Evolutionary conservation across 176 grass and related monocot species (phyloP).

Genomic region (Triticum turgidum): DNA sequence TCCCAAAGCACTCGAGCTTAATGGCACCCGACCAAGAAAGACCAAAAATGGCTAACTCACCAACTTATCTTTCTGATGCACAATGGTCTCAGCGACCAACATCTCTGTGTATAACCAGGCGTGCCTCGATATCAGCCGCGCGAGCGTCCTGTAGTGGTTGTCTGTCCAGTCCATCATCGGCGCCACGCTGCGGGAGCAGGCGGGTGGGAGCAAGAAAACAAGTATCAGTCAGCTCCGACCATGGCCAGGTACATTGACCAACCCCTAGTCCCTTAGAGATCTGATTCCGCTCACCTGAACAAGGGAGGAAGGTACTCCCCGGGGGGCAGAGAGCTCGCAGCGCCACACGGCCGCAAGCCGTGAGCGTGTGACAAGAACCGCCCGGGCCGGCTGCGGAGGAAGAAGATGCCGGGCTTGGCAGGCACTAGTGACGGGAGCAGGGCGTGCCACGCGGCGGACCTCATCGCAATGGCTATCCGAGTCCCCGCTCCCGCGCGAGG

Average conservation of each 20-base stretch:
- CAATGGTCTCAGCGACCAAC: conserved; percentile 92
- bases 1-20: background rate
- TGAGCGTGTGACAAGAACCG: background rate
- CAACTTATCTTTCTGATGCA: conserved; percentile 87
- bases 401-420: background rate
- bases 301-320: conserved; percentile 49
- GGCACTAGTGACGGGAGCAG: conserved; percentile 10
- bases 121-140: conserved; percentile 82
- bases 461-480: conserved; percentile 34
- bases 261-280: background rate
- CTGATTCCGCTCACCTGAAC: conserved; percentile 53
- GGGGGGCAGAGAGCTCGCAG: conserved; percentile 9
- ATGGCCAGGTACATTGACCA: conserved; percentile 6
- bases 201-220: background rate
- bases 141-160: conserved; percentile 85
- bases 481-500: background rate
- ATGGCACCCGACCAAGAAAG: background rate
- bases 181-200: conserved; percentile 55
- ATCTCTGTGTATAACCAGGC: conserved; percentile 97
- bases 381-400: background rate
- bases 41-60: conserved; percentile 24
- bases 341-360: background rate
- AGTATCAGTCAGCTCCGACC: background rate
- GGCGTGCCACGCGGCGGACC: conserved; percentile 27
- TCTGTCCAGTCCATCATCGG: conserved; percentile 99